Evolutionary conservation across 225 moss, liverwort and hornwort species (phyloP).

Genomic region (Bryum argenteum): DNA sequence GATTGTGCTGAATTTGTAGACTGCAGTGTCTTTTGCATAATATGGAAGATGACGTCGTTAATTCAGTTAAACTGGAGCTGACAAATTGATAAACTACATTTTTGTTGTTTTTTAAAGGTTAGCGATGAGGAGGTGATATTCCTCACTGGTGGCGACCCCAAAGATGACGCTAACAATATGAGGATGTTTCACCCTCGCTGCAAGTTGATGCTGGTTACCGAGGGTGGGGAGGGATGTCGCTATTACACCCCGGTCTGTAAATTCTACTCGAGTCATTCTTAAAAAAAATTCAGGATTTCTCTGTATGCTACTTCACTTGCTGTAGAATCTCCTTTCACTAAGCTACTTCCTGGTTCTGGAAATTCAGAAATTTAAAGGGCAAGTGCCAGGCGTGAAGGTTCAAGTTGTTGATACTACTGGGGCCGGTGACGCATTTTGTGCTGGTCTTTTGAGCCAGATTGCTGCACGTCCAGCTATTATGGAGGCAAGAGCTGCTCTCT

Average conservation of each 20-base stretch:
- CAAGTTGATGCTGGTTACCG: constrained; percentile 62
- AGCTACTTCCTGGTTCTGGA: background rate
- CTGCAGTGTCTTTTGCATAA: constrained; percentile 12
- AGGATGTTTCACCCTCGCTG: constrained; percentile 53
- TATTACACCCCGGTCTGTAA: constrained; percentile 50
- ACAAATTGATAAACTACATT: background rate
- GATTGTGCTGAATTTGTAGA: background rate
- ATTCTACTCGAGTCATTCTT: background rate
- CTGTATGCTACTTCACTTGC: background rate
- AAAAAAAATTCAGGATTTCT: background rate
- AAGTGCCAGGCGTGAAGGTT: constrained; percentile 47
- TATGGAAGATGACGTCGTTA: background rate
- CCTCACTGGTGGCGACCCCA: constrained; percentile 54
- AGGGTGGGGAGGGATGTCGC: constrained; percentile 57
- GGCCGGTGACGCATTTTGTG: constrained; percentile 65
- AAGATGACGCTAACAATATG: constrained; percentile 50
- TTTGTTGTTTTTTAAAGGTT: constrained; percentile 35
- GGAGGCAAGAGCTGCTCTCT: constrained; percentile 26
- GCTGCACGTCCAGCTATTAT: constrained; percentile 33
- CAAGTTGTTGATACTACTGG: constrained; percentile 68
- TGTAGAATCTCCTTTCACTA: background rate
- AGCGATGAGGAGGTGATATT: constrained; percentile 60
- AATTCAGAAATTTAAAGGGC: constrained; percentile 47
- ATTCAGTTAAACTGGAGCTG: background rate
- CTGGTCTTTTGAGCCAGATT: constrained; percentile 52